These are phyloP conservation scores for Fusarium nisikadoi DNA, from an alignment of 2,329 filamentous ascomycete genomes.

Conservation along the genomic window DNA sequence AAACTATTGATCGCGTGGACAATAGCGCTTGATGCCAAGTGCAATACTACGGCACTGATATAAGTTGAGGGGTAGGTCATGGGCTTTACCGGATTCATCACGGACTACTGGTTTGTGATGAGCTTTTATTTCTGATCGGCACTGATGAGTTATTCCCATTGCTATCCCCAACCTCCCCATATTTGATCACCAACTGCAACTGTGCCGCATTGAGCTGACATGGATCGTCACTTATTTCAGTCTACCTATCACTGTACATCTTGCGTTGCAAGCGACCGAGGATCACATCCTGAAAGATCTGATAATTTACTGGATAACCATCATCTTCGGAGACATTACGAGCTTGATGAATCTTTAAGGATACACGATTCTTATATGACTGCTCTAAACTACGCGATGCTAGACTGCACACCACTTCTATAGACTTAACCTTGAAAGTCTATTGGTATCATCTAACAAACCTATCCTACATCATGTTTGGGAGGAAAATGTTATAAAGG, in stretches of 20 bases:
- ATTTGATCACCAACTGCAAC: not conserved
- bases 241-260: not conserved
- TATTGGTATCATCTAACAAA: too few species aligned
- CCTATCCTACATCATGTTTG: too few species aligned
- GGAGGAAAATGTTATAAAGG: too few species aligned
- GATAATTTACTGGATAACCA: not conserved
- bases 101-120: fast-evolving
- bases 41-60: not conserved
- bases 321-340: fast-evolving
- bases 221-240: not conserved
- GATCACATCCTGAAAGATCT: too few species aligned
- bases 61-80: not conserved
- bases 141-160: not conserved
- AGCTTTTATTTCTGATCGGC: not conserved
- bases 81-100: not conserved
- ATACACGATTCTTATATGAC: too few species aligned
- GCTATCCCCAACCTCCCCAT: not conserved
- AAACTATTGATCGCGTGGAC: not conserved
- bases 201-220: not conserved
- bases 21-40: not conserved
- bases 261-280: too few species aligned
- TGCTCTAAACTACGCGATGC: too few species aligned
- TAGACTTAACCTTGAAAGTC: too few species aligned
- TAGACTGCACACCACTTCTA: too few species aligned
- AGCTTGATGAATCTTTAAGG: too few species aligned